Percentiles rank a stretch among this genome's conserved stretches.
These are phyloP conservation scores for Daedalea quercina DNA, from an alignment of 768 basidiomycete genomes.

Conservation along the genomic window DNA sequence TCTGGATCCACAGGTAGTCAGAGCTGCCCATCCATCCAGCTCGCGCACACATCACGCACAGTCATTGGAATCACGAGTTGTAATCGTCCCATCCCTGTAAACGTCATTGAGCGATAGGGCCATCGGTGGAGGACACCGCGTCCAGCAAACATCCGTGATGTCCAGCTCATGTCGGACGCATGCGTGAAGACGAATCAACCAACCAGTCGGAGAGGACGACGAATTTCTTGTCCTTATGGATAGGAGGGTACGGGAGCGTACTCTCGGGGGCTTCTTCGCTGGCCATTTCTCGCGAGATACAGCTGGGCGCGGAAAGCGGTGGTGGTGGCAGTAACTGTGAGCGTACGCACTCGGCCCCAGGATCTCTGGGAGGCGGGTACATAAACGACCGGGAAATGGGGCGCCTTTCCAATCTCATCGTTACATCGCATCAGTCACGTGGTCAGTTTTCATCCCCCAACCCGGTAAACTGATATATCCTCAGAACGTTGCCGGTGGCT, in stretches of 20 bases:
- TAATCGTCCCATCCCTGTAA: conserved; percentile 87
- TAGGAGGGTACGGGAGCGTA: conserved; percentile 73
- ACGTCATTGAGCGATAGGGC: background rate
- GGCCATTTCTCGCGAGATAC: background rate
- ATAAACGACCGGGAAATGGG: too few species aligned
- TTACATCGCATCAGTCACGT: too few species aligned
- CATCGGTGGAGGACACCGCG: background rate
- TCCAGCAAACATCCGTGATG: conserved; percentile 2
- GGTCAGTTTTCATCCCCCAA: too few species aligned
- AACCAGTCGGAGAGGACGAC: conserved; percentile 90
- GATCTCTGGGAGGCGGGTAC: too few species aligned
- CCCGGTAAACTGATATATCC: too few species aligned
- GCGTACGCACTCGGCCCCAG: too few species aligned
- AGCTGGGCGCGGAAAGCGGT: background rate
- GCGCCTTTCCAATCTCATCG: too few species aligned
- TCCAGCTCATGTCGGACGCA: conserved; percentile 1
- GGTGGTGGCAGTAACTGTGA: background rate
- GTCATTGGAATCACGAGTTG: conserved; percentile 88
- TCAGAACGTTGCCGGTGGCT: too few species aligned
- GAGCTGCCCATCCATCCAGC: background rate
- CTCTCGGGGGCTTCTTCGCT: conserved; percentile 41
- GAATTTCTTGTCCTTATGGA: conserved; percentile 76
- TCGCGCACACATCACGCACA: conserved; percentile 38
- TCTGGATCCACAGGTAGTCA: conserved; percentile 35
- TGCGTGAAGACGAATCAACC: conserved; percentile 12